Evolutionary conservation across 23 red algal species (phyloP).

Genomic region (Gracilaria caudata): DNA sequence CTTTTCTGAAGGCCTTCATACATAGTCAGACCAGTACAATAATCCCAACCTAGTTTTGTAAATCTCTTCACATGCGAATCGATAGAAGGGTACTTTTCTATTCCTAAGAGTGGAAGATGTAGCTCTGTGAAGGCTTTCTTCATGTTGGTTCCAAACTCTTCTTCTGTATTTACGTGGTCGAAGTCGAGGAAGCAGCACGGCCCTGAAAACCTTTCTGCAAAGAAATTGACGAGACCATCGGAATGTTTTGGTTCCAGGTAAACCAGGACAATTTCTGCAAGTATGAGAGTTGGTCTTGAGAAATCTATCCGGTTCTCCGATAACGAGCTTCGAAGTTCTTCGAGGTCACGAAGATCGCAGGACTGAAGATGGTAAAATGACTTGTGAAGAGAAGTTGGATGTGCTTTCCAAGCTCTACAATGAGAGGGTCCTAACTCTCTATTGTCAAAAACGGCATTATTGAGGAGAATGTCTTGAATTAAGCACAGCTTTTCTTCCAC

Average conservation of each 20-base stretch:
- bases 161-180: background rate
- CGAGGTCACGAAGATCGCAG: background rate
- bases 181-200: background rate
- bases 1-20: background rate
- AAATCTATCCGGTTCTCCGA: background rate
- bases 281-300: background rate
- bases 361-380: constrained; percentile 1
- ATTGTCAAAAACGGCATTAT: background rate
- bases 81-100: background rate
- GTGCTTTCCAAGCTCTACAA: background rate
- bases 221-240: background rate
- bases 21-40: background rate
- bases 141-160: background rate
- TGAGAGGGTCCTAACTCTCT: background rate
- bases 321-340: background rate
- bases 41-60: background rate
- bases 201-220: background rate
- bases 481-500: background rate
- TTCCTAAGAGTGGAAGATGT: background rate
- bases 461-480: background rate
- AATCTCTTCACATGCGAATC: background rate
- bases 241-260: background rate
- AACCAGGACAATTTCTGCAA: background rate
- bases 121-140: background rate
- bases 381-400: background rate